Percentiles rank a stretch among this genome's conserved stretches.
These are phyloP conservation scores for Fusarium verticillioides DNA, from an alignment of 2,329 filamentous ascomycete species.

Conservation along the genomic window DNA sequence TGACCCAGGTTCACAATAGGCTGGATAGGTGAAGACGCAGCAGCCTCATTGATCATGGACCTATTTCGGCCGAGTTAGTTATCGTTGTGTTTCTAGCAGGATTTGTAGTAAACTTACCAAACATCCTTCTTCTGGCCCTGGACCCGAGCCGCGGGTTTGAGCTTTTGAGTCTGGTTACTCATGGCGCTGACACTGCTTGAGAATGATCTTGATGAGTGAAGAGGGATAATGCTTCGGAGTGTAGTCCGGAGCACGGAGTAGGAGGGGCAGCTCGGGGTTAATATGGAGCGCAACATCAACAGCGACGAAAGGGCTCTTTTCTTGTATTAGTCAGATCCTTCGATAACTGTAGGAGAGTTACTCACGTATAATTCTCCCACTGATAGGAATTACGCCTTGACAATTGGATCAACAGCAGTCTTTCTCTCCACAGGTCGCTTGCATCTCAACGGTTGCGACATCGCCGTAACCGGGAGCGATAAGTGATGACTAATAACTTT, in stretches of 20 bases:
- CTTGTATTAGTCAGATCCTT: constrained; percentile 20
- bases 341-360: not conserved
- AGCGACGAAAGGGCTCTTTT: constrained; percentile 1
- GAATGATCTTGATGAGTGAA: constrained; percentile 32
- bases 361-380: constrained; percentile 5
- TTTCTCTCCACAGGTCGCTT: not conserved
- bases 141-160: constrained; percentile 63
- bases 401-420: not conserved
- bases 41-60: constrained; percentile 75
- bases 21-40: constrained; percentile 69
- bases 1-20: constrained; percentile 74
- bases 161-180: constrained; percentile 55
- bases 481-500: constrained; percentile 39
- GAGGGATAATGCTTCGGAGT: constrained; percentile 33
- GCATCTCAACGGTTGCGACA: constrained; percentile 35
- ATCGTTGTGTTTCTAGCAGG: not conserved
- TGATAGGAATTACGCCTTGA: constrained; percentile 6
- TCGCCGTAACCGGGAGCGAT: constrained; percentile 37
- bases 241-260: constrained; percentile 32
- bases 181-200: constrained; percentile 49
- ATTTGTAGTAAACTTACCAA: constrained; percentile 53
- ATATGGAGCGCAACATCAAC: constrained; percentile 45
- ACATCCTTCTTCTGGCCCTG: constrained; percentile 63
- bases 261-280: constrained; percentile 37
- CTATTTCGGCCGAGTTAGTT: constrained; percentile 48